Evolutionary conservation across 441 rosid species (phyloP).

Genomic region (Isatis lusitanica): DNA sequence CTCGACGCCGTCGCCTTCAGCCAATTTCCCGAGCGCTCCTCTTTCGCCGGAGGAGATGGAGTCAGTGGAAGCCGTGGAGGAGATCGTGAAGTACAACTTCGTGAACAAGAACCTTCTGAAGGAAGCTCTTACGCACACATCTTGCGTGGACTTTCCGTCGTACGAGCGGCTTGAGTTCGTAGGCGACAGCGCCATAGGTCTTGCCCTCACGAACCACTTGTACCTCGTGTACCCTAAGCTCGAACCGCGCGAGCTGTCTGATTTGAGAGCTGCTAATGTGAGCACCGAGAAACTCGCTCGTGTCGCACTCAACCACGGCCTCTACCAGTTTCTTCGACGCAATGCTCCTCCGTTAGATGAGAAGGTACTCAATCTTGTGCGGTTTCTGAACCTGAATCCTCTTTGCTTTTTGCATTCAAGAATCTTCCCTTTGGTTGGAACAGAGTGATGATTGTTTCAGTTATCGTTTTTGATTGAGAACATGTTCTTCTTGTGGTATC

Average conservation of each 20-base stretch:
- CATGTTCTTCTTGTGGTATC: conserved; percentile 2
- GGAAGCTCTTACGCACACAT: conserved; percentile 73
- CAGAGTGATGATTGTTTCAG: neutral
- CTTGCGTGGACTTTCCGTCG: conserved; percentile 40
- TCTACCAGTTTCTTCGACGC: conserved; percentile 49
- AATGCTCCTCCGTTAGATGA: conserved; percentile 48
- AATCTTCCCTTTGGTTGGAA: neutral
- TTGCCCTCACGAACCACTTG: conserved; percentile 49
- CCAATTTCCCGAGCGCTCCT: neutral
- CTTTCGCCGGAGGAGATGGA: conserved; percentile 40
- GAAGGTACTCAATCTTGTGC: conserved; percentile 38
- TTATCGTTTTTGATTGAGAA: neutral
- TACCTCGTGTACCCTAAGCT: conserved; percentile 52
- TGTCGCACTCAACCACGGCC: conserved; percentile 54
- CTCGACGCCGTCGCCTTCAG: neutral
- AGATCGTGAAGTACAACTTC: conserved; percentile 51
- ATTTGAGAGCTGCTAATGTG: conserved; percentile 60
- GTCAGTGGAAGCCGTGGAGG: conserved; percentile 49
- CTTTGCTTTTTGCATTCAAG: neutral
- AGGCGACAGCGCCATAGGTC: conserved; percentile 67
- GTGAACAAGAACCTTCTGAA: conserved; percentile 45
- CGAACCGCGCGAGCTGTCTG: conserved; percentile 55
- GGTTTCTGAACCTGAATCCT: neutral
- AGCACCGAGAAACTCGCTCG: conserved; percentile 89
- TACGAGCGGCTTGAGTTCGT: conserved; percentile 80